Base-by-base conservation (phyloP, 768 basidiomycete species). In the Trametes punicea region DNA sequence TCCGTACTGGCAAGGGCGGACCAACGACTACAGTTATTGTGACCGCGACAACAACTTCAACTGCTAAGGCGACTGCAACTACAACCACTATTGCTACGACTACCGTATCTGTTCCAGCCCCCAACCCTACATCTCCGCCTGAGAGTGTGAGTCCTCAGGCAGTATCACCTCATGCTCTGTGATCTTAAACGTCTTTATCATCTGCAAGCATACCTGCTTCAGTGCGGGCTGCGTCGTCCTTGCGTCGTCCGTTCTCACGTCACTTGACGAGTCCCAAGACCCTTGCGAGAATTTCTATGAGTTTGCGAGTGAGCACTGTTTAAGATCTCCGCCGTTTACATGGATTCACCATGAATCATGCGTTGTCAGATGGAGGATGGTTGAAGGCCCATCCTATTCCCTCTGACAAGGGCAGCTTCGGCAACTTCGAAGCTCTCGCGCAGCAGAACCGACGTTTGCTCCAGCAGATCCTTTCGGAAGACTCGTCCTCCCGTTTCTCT, bases 271-370 rank as follows among this genome's bases (percentile, higher is more conserved):
- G 9, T 75, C 83, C 8, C 79, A 88, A 62, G 93, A 98, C 67
- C 97, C 97, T 0, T 99, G 97, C 71, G 90, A 98, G 62, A 88
- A 93, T 71, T 97, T 98, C 70, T 98, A 94, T 67, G 82, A 87
- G 60, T 98, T 85, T 72, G 84, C 94, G 9, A 95, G 93, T 95
- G 65, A 65, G 91, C 84, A 5, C 9, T 36, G 10, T 40, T 23
- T 7, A 8, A 18, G 26, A 6, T 13, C 8, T 38, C 20, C n/a
- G 46, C 23, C 11, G 29, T 23, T 20, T 31, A 18, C 2, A 21
- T 9, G 16, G 7, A 2, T 36, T 25, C 18, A 21, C 23, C 7
- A 21, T 31, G 31, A n/a, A 10, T 36, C n/a, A n/a, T 36, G 6
- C 34, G 13, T 29, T 16, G 30, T 26, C 7, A 95, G 91, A 87